A percentile compares a stretch with the other conserved stretches of the same genome.
phyloP scores from a whole-genome alignment of 176 grass and related monocot genomes.

The Juncus effusus region DNA sequence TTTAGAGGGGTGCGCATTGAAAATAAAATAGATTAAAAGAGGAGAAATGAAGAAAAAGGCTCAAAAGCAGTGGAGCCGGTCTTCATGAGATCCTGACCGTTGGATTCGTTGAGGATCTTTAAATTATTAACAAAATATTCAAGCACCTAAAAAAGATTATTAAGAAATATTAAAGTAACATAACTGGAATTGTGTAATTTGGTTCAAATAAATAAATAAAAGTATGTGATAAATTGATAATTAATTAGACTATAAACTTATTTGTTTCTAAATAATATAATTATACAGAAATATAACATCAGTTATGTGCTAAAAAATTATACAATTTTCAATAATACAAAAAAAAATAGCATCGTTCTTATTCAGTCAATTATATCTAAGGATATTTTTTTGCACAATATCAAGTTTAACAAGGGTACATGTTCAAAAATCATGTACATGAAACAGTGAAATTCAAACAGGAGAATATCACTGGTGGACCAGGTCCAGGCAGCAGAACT shows the following conservation, averaged over 20 bases:
- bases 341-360: too few relatives aligned
- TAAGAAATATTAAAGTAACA: not conserved
- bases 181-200: not conserved
- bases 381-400: too few relatives aligned
- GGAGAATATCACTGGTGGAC: too few relatives aligned
- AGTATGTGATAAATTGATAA: not conserved
- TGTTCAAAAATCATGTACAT: too few relatives aligned
- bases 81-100: conserved; percentile 15
- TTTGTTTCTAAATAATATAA: conserved; percentile 3
- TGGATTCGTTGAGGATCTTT: not conserved
- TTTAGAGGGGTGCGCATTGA: conserved; percentile 21
- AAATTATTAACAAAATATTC: too few relatives aligned
- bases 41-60: not conserved
- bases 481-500: too few relatives aligned
- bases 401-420: too few relatives aligned
- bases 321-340: too few relatives aligned
- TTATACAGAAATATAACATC: not conserved
- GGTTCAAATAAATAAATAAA: not conserved
- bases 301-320: too few relatives aligned
- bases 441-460: too few relatives aligned
- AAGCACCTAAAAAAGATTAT: not conserved
- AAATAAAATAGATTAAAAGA: not conserved
- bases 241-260: not conserved
- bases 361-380: too few relatives aligned
- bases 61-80: not conserved